Base-by-base conservation (phyloP, 2,329 filamentous ascomycete genomes). In the Beauveria sp. region DNA sequence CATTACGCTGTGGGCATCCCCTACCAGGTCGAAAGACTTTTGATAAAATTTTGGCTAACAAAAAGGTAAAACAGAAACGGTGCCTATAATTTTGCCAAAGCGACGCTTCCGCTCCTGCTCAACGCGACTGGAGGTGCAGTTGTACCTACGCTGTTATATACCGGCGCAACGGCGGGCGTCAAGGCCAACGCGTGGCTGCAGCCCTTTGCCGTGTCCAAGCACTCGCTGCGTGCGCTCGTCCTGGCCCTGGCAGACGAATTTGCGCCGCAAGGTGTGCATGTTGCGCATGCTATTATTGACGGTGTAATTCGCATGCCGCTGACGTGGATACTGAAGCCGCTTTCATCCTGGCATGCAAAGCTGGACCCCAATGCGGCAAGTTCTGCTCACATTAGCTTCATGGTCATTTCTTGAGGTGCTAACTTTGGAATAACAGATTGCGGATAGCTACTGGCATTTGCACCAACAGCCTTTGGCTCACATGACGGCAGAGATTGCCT, bases 181-280 rank as follows among this genome's bases (percentile, higher is more conserved):
- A 62, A 62, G 26, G 61, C 61, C n/a, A 62, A 62, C n/a, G 55
- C 61, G 4, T 62, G 61, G 61, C 6, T 62, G 42, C 61, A 62
- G 42, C 61, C 61, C 8, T 62, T 62, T 38, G 34, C 49, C 12
- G 50, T 59, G 3, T 51, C 55, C 30, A 62, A 62, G 47, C 61
- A 62, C 30, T 34, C 61, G 22, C 49, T 62, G 22, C 42, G 61
- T 3, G 61, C 54, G 2, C 49, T 58, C 8, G 47, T 52, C 9
- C 20, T 53, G 24, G 22, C 49, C 6, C 50, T 62, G 10, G 40
- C 42, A 1, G 42, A 62, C 3, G 61, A 62, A 43, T 62, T 62
- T 54, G 55, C 20, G 49, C 61, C 61, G 16, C 54, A 62, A 3
- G 61, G 61, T 2, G 61, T 62, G 22, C 61, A 62, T 20, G 61